Evolutionary conservation across 805 yeast species (phyloP).

Genomic region (Yarrowia deformans): DNA sequence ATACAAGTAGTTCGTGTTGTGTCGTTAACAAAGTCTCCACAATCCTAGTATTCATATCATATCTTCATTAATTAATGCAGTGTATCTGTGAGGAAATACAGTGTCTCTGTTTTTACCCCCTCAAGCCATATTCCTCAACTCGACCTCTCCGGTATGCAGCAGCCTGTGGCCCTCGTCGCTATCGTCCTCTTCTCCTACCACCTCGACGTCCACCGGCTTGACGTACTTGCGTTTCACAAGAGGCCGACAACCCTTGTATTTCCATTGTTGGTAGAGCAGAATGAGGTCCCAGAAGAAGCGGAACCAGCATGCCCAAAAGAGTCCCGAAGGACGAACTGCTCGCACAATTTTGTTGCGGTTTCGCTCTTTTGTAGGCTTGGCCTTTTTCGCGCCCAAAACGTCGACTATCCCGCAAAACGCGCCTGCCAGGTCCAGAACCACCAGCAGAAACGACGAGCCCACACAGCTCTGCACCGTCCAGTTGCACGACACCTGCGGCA

Average conservation of each 20-base stretch:
- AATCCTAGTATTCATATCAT: no score
- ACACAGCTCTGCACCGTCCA: slow-evolving; percentile 33
- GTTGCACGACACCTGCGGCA: slow-evolving; percentile 41
- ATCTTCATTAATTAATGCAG: slow-evolving; percentile 18
- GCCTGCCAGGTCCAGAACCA: slow-evolving; percentile 3
- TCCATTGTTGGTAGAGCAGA: slow-evolving; percentile 25
- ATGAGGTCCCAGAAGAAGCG: slow-evolving; percentile 18
- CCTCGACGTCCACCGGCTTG: slow-evolving; percentile 27
- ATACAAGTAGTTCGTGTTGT: no score
- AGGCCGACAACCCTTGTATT: slow-evolving; percentile 27
- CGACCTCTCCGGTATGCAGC: slow-evolving; percentile 13
- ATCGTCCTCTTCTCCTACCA: slow-evolving; percentile 8
- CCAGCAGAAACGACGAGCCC: slow-evolving; percentile 19
- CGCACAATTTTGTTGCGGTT: slow-evolving; percentile 12
- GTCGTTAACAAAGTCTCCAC: not conserved
- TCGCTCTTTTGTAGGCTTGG: slow-evolving; percentile 4
- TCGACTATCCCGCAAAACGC: slow-evolving; percentile 19
- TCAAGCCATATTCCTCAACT: slow-evolving; percentile 4
- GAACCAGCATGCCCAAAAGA: slow-evolving; percentile 27
- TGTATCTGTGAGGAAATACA: not conserved
- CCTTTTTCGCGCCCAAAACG: slow-evolving; percentile 23
- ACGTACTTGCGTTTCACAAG: slow-evolving; percentile 25
- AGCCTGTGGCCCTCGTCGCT: slow-evolving; percentile 25
- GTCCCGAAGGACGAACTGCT: slow-evolving; percentile 23
- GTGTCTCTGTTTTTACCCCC: no score